Percentiles rank a stretch among this genome's conserved stretches.
phyloP scores from a whole-genome alignment of 2,329 filamentous ascomycete species.

The Aspergillus texensis region DNA sequence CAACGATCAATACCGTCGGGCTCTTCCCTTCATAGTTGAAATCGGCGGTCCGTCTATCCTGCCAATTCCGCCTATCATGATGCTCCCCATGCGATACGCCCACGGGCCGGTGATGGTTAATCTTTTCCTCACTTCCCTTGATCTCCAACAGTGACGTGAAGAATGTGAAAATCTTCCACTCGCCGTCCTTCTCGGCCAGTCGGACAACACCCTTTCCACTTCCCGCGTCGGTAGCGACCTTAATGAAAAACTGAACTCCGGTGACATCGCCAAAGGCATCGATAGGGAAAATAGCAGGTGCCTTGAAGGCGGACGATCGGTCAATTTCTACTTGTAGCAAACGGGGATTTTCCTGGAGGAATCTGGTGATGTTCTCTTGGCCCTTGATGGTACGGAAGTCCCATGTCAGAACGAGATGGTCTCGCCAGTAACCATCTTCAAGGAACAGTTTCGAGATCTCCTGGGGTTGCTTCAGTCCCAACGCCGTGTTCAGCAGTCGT shows the following conservation, averaged over 20 bases:
- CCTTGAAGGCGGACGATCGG: slow-evolving; percentile 45
- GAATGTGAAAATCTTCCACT: slow-evolving; percentile 66
- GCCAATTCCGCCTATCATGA: slow-evolving; percentile 61
- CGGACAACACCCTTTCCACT: slow-evolving; percentile 59
- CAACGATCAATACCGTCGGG: slow-evolving; percentile 64
- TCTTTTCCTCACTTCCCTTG: slow-evolving; percentile 56
- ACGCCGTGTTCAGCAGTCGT: slow-evolving; percentile 42
- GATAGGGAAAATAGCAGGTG: slow-evolving; percentile 51
- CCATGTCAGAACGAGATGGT: slow-evolving; percentile 61
- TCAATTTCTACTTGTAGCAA: slow-evolving; percentile 53
- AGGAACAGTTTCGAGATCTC: slow-evolving; percentile 50
- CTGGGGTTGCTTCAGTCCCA: slow-evolving; percentile 38
- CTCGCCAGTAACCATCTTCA: slow-evolving; percentile 59
- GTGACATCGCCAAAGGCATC: slow-evolving; percentile 54
- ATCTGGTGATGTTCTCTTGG: slow-evolving; percentile 40
- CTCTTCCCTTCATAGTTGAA: slow-evolving; percentile 54
- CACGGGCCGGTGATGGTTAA: slow-evolving; percentile 51
- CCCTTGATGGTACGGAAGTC: slow-evolving; percentile 59
- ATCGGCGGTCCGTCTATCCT: slow-evolving; percentile 55
- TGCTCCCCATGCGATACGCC: slow-evolving; percentile 61
- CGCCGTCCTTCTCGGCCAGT: slow-evolving; percentile 45
- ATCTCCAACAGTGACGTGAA: slow-evolving; percentile 63
- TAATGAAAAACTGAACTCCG: slow-evolving; percentile 61
- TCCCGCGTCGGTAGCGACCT: slow-evolving; percentile 57
- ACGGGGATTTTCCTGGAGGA: slow-evolving; percentile 42